Evolutionary conservation across 2,329 filamentous ascomycete species (phyloP), one percentile per base, ranked within the genome.

Genomic region (Gaeumannomyces tritici): DNA sequence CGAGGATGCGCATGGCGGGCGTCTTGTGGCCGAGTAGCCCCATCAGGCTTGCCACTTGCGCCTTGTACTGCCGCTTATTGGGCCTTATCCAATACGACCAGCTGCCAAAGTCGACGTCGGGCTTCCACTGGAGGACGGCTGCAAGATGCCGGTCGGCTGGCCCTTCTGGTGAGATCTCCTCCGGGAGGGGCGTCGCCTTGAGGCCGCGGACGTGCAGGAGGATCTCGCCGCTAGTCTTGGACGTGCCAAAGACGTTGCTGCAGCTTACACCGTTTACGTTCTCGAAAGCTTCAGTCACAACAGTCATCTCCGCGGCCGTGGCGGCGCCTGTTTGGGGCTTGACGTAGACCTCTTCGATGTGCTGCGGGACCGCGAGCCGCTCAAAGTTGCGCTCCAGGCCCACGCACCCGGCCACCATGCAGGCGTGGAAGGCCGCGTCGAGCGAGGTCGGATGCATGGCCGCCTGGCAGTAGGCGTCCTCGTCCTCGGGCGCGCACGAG

Each of bases 361-460:
- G 62, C 15, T 54, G 65, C 27, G 64, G 66, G 13, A 66, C 62
- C 15, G 57, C 62, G 26, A 61, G 26, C 1, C 26, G 28, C 13
- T 54, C 28, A 47, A 64, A 62, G 29, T 61, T 61, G 9, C 58
- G 57, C 54, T 64, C 61, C 18, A 64, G 59, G 3, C 63, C 63
- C 11, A 28, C 18, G 27, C 61, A 58, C 2, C 42, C 61, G 11
- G 63, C 61, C 6, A 64, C 27, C 35, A 64, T 62, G 24, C 58
- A 57, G 15, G 64, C 42, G 33, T 67, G 67, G 6, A 68, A 35
- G 35, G 64, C 61, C 21, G 62, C 42, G 62, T 74, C 72, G 18
- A 74, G 64, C 60, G 69, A 69, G 3, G 69, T 65, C 0, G 72
- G 72, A 51, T 74, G 72, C n/a, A 73, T 65, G 21, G 67, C 65